Percentiles rank a stretch among this genome's conserved stretches.
These are phyloP conservation scores for Talaromyces thailandensis DNA, from an alignment of 495 filamentous ascomycete species.

Conservation along the genomic window DNA sequence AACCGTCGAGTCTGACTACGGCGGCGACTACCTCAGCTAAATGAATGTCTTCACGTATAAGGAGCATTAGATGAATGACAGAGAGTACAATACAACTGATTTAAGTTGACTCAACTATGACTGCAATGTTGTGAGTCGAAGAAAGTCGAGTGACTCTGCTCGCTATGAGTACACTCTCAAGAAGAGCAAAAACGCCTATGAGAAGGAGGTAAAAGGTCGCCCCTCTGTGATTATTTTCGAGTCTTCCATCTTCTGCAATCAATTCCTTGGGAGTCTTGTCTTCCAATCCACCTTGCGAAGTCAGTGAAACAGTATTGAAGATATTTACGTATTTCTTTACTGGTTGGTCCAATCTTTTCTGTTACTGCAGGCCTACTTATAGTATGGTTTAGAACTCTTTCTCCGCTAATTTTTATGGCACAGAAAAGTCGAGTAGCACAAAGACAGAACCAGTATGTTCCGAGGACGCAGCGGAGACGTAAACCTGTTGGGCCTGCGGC, in stretches of 20 bases:
- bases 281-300: neutral
- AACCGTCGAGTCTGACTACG: neutral
- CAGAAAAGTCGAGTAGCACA: neutral
- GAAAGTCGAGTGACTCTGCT: neutral
- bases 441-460: neutral
- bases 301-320: neutral
- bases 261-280: neutral
- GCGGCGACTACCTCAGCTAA: neutral
- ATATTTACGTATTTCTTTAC: neutral
- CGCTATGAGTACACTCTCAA: neutral
- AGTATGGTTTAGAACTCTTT: neutral
- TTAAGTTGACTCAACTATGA: neutral
- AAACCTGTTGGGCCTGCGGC: neutral
- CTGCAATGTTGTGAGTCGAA: neutral
- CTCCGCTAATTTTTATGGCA: neutral
- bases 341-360: neutral
- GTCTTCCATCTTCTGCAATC: neutral
- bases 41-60: neutral
- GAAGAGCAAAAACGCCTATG: neutral
- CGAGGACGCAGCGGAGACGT: neutral
- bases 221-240: neutral
- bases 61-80: neutral
- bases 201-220: neutral
- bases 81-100: neutral
- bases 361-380: neutral